Base-by-base conservation (phyloP, 139 green algal genomes). In the Coccomyxa sp. region DNA sequence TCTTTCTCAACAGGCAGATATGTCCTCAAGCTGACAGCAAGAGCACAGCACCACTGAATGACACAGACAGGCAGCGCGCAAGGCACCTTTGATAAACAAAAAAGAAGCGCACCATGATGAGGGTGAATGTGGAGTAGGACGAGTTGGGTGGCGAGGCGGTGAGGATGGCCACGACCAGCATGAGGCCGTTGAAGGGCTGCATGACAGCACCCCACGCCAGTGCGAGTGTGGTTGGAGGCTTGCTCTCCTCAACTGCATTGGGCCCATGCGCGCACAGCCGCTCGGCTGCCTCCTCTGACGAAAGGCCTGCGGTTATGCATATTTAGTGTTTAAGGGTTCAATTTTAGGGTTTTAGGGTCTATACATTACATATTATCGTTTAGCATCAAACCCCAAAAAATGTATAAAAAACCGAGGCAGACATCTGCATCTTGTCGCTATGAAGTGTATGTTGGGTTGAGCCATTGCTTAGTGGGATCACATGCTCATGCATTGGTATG, bases 141-240 rank as follows among this genome's bases (percentile, higher is more conserved):
- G 15, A 51, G 25, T 31, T 79, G 25, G 74, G 74, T 28, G 74
- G 74, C 74, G 74, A 31, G 67, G 84, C 80, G 12, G 13, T 11
- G 15, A 60, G 58, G 45, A 58, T 67, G 25, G 79, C 83, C 66
- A 86, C 79, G 28, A 60, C 21, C 58, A 86, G 57, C 68, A 86
- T 68, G 38, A 84, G 83, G 23, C 13, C 51, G 67, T 86, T 86
- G 83, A 86, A 86, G 23, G 82, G 83, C 51, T 86, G 83, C 9
- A 59, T 25, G 13, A 85, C 15, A 3, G 76, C 59, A 4, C 25
- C 32, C 76, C 75, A 82, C 58, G 77, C 58, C 59, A 85, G 51
- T 10, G 38, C 67, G 31, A 23, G 31, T 9, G 51, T 67, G 60
- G 30, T 27, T 21, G 68, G 80, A 27, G 59, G 71, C 80, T 58